Evolutionary conservation across 1,139 yeast species (phyloP).

Genomic region (Yamadazyma dushanensis): DNA sequence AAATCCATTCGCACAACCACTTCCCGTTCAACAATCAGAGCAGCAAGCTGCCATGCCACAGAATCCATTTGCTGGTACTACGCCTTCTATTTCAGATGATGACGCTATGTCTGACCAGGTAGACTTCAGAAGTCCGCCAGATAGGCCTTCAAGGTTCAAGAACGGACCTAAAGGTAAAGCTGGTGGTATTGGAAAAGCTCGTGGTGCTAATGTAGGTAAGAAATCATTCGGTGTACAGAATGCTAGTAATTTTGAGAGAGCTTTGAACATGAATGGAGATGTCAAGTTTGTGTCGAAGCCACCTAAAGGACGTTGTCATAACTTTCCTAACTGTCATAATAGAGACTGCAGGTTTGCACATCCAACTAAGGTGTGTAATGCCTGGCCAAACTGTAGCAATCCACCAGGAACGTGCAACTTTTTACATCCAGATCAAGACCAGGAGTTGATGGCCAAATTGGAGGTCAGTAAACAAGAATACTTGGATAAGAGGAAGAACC

Average conservation of each 20-base stretch:
- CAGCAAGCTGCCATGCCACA: slow-evolving; percentile 1
- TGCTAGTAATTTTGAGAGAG: slow-evolving; percentile 41
- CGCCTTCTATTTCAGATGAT: no score
- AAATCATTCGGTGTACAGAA: slow-evolving; percentile 37
- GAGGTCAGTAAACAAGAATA: slow-evolving; percentile 58
- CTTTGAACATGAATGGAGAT: slow-evolving; percentile 34
- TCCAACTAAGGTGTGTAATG: slow-evolving; percentile 73
- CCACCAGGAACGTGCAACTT: slow-evolving; percentile 81
- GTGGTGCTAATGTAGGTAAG: slow-evolving; percentile 15
- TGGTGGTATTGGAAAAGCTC: slow-evolving; percentile 16
- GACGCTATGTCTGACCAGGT: slow-evolving; percentile 17
- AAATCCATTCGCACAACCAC: slow-evolving; percentile 5
- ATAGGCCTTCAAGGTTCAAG: slow-evolving; percentile 10
- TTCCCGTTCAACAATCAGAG: slow-evolving; percentile 1
- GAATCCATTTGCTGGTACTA: no score
- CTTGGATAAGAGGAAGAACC: slow-evolving; percentile 30
- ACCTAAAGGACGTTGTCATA: slow-evolving; percentile 66
- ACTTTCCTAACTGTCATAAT: slow-evolving; percentile 75
- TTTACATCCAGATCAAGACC: slow-evolving; percentile 84
- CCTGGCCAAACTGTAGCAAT: slow-evolving; percentile 78
- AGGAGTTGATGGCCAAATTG: slow-evolving; percentile 63
- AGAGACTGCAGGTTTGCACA: slow-evolving; percentile 73
- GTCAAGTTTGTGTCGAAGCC: slow-evolving; percentile 37
- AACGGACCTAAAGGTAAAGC: slow-evolving; percentile 6
- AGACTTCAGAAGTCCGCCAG: slow-evolving; percentile 15